These are phyloP conservation scores for Ascochyta lentis DNA, from an alignment of 2,329 filamentous ascomycete genomes.

Conservation along the genomic window DNA sequence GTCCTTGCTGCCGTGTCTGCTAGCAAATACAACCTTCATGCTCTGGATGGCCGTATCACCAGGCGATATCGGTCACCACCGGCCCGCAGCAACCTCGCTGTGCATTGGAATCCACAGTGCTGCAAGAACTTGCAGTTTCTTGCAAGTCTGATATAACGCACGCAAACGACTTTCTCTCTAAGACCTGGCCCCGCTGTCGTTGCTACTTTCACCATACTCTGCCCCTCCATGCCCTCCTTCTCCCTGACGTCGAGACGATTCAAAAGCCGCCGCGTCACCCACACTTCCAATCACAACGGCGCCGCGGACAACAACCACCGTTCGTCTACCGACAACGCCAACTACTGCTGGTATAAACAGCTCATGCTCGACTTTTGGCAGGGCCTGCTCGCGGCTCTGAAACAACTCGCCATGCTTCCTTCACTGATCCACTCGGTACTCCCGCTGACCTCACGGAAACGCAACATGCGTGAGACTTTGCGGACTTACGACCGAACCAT, in stretches of 20 bases:
- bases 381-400: conserved; percentile 46
- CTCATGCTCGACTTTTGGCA: conserved; percentile 51
- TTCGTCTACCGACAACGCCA: conserved; percentile 22
- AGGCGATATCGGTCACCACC: conserved; percentile 50
- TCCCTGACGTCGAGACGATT: conserved; percentile 42
- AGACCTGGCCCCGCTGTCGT: conserved; percentile 39
- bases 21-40: conserved; percentile 51
- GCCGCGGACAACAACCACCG: conserved; percentile 34
- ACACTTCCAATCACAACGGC: conserved; percentile 25
- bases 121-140: conserved; percentile 23
- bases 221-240: conserved; percentile 40
- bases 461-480: conserved; percentile 46
- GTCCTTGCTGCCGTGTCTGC: conserved; percentile 34
- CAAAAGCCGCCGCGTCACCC: conserved; percentile 46
- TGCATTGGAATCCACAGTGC: conserved; percentile 37
- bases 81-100: conserved; percentile 41
- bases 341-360: conserved; percentile 42
- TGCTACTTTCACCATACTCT: conserved; percentile 25
- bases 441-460: conserved; percentile 43
- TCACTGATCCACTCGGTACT: conserved; percentile 49
- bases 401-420: conserved; percentile 50
- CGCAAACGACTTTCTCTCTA: conserved; percentile 33
- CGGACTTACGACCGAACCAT: conserved; percentile 53
- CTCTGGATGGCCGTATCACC: conserved; percentile 47
- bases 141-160: conserved; percentile 33